Percentiles rank a stretch among this genome's conserved stretches.
Conservation (phyloP, 176 grass and related monocot species). For the Typha latifolia region DNA sequence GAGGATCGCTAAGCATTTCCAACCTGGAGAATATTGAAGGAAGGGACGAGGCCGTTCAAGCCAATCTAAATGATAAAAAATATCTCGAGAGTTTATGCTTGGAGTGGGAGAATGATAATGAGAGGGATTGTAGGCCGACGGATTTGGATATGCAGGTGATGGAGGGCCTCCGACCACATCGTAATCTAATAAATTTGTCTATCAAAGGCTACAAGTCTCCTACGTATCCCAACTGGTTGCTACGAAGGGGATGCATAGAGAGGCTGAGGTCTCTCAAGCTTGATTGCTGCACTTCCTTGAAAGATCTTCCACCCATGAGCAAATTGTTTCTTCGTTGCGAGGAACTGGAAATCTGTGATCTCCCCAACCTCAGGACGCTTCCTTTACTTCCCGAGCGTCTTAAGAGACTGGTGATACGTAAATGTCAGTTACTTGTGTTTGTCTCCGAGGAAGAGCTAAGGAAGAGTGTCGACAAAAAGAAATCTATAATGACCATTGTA, state of each 20-base stretch:
- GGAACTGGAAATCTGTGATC: too few species aligned
- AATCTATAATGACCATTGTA: neutral
- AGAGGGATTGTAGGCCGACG: slow-evolving; percentile 1
- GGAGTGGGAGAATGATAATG: slow-evolving; percentile 3
- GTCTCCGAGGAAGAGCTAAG: too few species aligned
- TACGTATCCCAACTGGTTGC: slow-evolving; percentile 17
- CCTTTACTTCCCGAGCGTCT: too few species aligned
- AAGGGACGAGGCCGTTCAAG: slow-evolving; percentile 14
- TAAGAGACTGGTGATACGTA: too few species aligned
- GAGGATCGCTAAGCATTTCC: slow-evolving; percentile 13
- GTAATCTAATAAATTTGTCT: slow-evolving; percentile 12
- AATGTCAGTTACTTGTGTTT: too few species aligned
- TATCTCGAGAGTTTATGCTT: slow-evolving; percentile 18
- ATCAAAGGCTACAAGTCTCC: slow-evolving; percentile 10
- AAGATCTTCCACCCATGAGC: too few species aligned
- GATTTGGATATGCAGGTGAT: slow-evolving; percentile 11
- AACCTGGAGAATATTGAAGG: slow-evolving; percentile 14
- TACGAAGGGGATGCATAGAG: neutral
- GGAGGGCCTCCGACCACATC: slow-evolving; percentile 25
- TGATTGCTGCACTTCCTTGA: too few species aligned
- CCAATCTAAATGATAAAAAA: slow-evolving; percentile 6
- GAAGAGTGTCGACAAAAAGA: neutral
- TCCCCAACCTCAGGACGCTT: too few species aligned
- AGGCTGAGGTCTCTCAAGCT: too few species aligned
- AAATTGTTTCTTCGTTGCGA: too few species aligned